A percentile compares a stretch with the other conserved stretches of the same genome.
Conservation (phyloP, 2,329 filamentous ascomycete genomes). For the Penicillium glabrum region DNA sequence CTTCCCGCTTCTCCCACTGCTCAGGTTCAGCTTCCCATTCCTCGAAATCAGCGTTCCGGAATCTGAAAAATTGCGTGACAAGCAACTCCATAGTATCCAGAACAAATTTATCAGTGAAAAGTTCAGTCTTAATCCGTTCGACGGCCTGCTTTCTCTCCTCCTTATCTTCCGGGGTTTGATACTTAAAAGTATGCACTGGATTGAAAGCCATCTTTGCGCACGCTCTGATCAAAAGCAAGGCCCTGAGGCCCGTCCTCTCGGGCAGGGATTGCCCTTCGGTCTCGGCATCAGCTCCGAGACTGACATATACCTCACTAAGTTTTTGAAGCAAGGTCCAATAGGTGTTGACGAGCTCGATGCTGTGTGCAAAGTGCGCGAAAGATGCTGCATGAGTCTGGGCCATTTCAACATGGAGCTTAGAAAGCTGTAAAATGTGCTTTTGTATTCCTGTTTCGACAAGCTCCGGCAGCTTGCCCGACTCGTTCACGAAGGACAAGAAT, state of each 20-base stretch:
- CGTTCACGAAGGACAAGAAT: conserved; percentile 65
- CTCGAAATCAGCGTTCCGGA: conserved; percentile 78
- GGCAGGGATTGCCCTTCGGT: conserved; percentile 57
- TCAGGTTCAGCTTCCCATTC: conserved; percentile 95
- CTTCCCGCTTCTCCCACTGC: conserved; percentile 91
- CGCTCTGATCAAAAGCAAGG: conserved; percentile 75
- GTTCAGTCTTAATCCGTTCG: conserved; percentile 66
- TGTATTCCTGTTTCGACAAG: conserved; percentile 65
- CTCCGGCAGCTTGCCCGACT: conserved; percentile 55
- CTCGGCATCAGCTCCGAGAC: conserved; percentile 46
- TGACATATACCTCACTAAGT: conserved; percentile 68
- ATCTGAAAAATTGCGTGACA: conserved; percentile 84
- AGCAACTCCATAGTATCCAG: conserved; percentile 79
- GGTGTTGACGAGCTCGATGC: conserved; percentile 70
- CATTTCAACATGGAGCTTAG: conserved; percentile 90
- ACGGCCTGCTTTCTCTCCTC: conserved; percentile 72
- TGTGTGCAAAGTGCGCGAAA: conserved; percentile 79
- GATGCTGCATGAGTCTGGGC: conserved; percentile 74
- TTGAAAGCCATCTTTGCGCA: conserved; percentile 85
- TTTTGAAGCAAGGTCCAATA: conserved; percentile 83
- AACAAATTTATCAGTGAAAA: conserved; percentile 76
- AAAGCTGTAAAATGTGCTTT: conserved; percentile 84
- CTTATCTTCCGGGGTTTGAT: conserved; percentile 71
- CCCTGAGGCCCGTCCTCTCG: conserved; percentile 80
- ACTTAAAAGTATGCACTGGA: conserved; percentile 79